Base-by-base conservation (phyloP, 1,284 basidiomycete species). In the Quambalaria eucalypti region DNA sequence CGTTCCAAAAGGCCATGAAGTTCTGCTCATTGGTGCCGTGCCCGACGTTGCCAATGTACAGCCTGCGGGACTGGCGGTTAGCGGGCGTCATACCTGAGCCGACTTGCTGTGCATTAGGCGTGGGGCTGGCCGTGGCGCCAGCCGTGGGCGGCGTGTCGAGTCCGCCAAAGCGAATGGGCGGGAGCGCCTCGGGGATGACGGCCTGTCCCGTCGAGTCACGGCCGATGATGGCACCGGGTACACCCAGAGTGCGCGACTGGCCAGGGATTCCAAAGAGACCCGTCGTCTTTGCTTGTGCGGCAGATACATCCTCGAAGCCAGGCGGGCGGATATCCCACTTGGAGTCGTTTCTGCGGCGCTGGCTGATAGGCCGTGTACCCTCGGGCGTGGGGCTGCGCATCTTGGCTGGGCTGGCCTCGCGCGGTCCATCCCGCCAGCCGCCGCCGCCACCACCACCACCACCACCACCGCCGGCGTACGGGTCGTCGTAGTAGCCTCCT, bases 291-390 rank as follows among this genome's bases (percentile, higher is more conserved):
- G 93, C 93, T 74, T 96, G 90, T 80, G 91, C 82, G 14, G 92
- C 90, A 2, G 86, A 86, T 68, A 96, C 90, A 66, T 88, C 87
- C 71, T 97, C 92, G 66, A 95, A 98, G 21, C 92, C 92, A 12
- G 88, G 87, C 10, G 93, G 89, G 75, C 88, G 86, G 26, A 95
- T 86, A 77, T 98, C 90, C 93, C 95, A 99, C 1, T 88, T 87
- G 51, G 88, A 90, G 8, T 87, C 86, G 70, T 88, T 87, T 26
- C 91, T 81, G 71, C 85, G 85, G 57, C 92, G 81, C 75, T 93
- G 88, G 28, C 87, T 87, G 64, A 99, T 78, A 1, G 89, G 87
- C 28, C 85, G 78, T 10, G 85, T 84, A 46, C 86, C 87, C 67
- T 88, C 84, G 0, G 95, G 93, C 12, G 93, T 98, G 7, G 92